A percentile compares a stretch with the other conserved stretches of the same genome.
phyloP scores from a whole-genome alignment of 2,329 filamentous ascomycete genomes.

The Akanthomyces muscarius region DNA sequence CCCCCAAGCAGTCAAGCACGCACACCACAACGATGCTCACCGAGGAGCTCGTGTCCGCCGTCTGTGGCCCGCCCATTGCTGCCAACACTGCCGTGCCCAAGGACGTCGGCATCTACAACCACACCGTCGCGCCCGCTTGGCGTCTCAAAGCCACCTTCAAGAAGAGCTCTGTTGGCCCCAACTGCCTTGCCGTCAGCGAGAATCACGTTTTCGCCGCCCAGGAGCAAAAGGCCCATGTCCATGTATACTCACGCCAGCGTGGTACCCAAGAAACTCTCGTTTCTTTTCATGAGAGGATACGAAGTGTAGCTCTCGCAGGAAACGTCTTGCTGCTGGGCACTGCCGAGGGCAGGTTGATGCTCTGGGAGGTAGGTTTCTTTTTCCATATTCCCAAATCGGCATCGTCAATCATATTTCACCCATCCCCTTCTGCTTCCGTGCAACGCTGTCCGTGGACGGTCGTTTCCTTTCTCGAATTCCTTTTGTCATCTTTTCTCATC shows the following conservation, averaged over 20 bases:
- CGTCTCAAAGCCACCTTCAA: conserved; percentile 78
- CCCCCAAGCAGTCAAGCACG: background rate
- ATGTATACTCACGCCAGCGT: conserved; percentile 82
- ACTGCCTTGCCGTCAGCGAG: conserved; percentile 74
- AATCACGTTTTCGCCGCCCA: conserved; percentile 91
- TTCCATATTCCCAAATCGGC: conserved; percentile 18
- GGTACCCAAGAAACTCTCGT: conserved; percentile 86
- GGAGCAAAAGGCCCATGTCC: conserved; percentile 83
- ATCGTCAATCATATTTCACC: background rate
- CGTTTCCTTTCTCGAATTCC: background rate
- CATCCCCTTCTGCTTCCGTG: background rate
- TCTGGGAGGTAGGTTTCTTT: conserved; percentile 74
- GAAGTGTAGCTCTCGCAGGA: conserved; percentile 67
- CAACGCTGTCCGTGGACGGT: background rate
- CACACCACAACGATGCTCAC: conserved; percentile 45
- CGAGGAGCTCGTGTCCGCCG: conserved; percentile 57
- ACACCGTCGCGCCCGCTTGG: conserved; percentile 74
- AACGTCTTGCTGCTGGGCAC: conserved; percentile 77
- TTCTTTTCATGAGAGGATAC: conserved; percentile 82
- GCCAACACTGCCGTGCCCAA: conserved; percentile 63
- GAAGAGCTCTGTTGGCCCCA: conserved; percentile 78
- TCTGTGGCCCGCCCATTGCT: conserved; percentile 53
- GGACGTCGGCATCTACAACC: conserved; percentile 83
- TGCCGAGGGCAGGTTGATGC: conserved; percentile 75
- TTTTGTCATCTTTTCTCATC: background rate